A percentile compares a stretch with the other conserved stretches of the same genome.
Evolutionary conservation across 345 rosid genomes (phyloP).

Genomic region (Excoecaria cochinchinensis): DNA sequence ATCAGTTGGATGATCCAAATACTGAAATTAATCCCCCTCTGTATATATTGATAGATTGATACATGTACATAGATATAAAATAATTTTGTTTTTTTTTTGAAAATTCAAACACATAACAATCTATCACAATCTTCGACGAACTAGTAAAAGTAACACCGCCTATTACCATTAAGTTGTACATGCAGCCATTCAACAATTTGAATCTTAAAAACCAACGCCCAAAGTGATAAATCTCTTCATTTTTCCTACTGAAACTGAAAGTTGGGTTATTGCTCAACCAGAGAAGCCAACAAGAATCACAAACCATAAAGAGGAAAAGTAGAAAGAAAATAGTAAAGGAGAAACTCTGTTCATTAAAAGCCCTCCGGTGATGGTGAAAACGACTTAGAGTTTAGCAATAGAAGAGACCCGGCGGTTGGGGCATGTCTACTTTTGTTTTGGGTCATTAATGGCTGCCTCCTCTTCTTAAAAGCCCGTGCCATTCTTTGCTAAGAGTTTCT

Average conservation of each 20-base stretch:
- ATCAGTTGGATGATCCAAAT: too few species aligned
- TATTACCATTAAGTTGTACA: too few species aligned
- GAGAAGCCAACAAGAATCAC: not conserved
- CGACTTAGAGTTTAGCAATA: not conserved
- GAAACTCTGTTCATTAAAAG: not conserved
- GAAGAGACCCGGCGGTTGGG: constrained; percentile 3
- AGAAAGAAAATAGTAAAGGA: not conserved
- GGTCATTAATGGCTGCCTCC: constrained; percentile 1
- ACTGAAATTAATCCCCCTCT: too few species aligned
- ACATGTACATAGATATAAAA: too few species aligned
- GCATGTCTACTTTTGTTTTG: not conserved
- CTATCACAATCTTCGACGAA: too few species aligned
- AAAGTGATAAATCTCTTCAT: not conserved
- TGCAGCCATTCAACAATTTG: not conserved
- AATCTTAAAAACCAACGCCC: not conserved
- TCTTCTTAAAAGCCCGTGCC: constrained; percentile 14
- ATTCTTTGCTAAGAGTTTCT: not conserved
- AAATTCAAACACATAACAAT: too few species aligned
- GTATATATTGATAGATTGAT: too few species aligned
- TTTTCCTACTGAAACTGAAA: not conserved
- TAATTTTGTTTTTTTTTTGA: too few species aligned
- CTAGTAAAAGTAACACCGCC: too few species aligned
- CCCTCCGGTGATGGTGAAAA: constrained; percentile 14
- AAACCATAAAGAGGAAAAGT: too few species aligned
- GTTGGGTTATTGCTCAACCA: not conserved